Percentiles rank a stretch among this genome's conserved stretches.
phyloP scores from a whole-genome alignment of 148 eudicot genomes.

The Dianthus caryophyllus region DNA sequence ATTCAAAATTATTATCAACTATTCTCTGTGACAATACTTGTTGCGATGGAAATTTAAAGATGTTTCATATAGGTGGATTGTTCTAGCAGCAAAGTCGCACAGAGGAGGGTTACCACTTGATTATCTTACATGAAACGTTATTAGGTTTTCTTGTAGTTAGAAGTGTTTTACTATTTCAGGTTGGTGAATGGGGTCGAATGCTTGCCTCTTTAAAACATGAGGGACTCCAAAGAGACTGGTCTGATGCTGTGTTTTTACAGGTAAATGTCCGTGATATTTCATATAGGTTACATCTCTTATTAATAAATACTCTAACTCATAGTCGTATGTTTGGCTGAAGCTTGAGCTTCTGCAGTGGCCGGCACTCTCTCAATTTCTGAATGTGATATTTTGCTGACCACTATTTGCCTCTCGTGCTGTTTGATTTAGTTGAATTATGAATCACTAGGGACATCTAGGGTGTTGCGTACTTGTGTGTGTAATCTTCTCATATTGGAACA shows the following conservation, averaged over 20 bases:
- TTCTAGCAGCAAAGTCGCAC: background rate
- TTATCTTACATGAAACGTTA: background rate
- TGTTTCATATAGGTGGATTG: too few species aligned
- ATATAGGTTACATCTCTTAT: background rate
- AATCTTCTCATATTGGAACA: background rate
- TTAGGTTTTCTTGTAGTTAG: background rate
- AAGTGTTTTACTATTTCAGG: conserved; percentile 41
- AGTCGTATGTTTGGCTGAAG: background rate
- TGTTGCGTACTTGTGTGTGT: too few species aligned
- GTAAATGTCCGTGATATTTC: conserved; percentile 27
- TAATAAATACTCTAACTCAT: too few species aligned
- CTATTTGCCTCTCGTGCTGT: background rate
- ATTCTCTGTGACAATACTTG: too few species aligned
- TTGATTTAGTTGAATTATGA: background rate
- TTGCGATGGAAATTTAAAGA: too few species aligned
- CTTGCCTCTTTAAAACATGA: conserved; percentile 41
- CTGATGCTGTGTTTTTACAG: conserved; percentile 66
- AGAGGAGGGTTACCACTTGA: background rate
- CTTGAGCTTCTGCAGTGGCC: background rate
- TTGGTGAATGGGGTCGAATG: conserved; percentile 63
- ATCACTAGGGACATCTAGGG: too few species aligned
- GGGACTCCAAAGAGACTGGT: conserved; percentile 39
- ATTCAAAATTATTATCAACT: too few species aligned
- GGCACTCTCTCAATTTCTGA: background rate
- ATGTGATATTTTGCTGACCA: background rate